Base-by-base conservation (phyloP, 257 asterid genomes). In the Oldenlandia corymbosa region DNA sequence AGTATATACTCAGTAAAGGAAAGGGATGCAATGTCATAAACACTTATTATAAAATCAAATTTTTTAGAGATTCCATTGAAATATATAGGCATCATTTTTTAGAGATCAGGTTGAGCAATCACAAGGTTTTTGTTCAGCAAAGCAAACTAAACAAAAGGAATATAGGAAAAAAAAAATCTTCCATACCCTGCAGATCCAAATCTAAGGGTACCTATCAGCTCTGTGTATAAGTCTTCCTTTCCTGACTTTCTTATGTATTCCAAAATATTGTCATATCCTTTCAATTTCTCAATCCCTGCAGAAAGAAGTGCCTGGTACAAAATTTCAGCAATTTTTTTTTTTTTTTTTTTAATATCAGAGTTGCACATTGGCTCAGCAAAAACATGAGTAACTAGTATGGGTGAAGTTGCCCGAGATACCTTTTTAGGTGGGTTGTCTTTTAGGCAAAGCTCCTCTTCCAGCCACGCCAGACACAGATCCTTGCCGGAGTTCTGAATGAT, bases 391-490 rank as follows among this genome's bases (percentile, higher is more conserved):
- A 24, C 34, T 43, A 37, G 21, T 32, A 70, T 42, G 34, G 31
- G 9, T 69, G 30, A n/a, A 50, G 30, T 11, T 18, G n/a, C 37
- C 61, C 72, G 39, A 79, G 70, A 56, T 78, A 85, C 99, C 91
- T 76, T 84, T 77, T 89, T 84, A 73, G 77, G 76, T 56, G 75
- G 75, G 30, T 67, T 60, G 52, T 81, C 80, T 67, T 73, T 71
- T 45, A 84, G 78, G 68, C 55, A 56, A 64, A 92, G 83, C 80
- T 89, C 99, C 79, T 85, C 95, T 79, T 85, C 90, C 80, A 92
- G 78, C 99, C 99, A 92, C 67, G 81, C 71, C 80, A 84, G 76
- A 83, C 95, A 85, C 67, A 92, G 77, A 58, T 86, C 91, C 75
- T 68, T 90, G 72, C 88, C 78, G 71, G 89, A 85, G 50, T 75